These are phyloP conservation scores for Aspergillus awamori DNA, from an alignment of 2,329 filamentous ascomycete genomes.

Conservation along the genomic window DNA sequence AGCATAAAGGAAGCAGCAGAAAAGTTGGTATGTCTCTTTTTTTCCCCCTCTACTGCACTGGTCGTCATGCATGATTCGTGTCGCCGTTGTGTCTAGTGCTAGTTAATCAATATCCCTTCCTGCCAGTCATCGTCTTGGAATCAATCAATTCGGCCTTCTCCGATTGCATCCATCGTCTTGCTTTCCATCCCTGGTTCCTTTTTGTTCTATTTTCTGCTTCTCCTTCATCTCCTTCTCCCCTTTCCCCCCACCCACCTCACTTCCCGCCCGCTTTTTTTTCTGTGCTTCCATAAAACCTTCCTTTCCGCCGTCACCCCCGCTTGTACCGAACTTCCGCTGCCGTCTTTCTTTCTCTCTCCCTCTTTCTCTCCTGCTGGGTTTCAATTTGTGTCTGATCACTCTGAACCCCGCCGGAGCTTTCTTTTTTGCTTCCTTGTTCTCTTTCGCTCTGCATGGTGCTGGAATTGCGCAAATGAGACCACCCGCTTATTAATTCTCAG, in stretches of 20 bases:
- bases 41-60: not conserved
- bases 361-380: not conserved
- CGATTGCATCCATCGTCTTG: not conserved
- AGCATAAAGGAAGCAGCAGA: not conserved
- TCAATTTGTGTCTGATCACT: not conserved
- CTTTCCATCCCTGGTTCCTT: too few relatives aligned
- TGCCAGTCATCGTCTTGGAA: not conserved
- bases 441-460: not conserved
- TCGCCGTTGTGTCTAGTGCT: not conserved
- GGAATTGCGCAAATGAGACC: not conserved
- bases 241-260: not conserved
- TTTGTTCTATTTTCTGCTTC: not conserved
- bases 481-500: not conserved
- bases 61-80: not conserved
- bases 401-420: too few relatives aligned
- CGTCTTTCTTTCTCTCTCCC: not conserved
- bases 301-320: not conserved
- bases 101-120: not conserved
- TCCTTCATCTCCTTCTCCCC: not conserved
- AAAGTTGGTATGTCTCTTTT: not conserved
- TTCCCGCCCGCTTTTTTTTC: not conserved
- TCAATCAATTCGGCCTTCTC: not conserved
- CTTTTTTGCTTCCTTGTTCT: too few relatives aligned
- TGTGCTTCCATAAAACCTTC: constrained; percentile 1
- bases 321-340: not conserved